Evolutionary conservation across 768 basidiomycete species (phyloP), one percentile per base, ranked within the genome.

Genomic region (Suillus occidentalis): DNA sequence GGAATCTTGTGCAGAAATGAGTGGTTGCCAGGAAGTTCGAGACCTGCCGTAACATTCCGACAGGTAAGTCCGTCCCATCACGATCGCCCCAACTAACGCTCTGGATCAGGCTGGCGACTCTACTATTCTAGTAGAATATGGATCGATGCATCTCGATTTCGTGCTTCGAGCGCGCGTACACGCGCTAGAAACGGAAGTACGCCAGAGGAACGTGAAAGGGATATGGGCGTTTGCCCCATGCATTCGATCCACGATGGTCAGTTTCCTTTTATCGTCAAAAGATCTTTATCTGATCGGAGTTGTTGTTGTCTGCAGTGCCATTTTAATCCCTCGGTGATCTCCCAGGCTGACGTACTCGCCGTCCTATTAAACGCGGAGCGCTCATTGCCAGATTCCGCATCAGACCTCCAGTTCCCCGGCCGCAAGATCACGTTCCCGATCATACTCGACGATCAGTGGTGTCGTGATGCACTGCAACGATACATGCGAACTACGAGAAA

Each of bases 111-210:
- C 87, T 2, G 89, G 89, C 0, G 89, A 89, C 67, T 82, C 83
- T 0, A 82, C 84, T 1, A 84, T 91, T 56, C 79, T 89, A 2
- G 81, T 89, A 13, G 89, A 89, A 65, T 89, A 86, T 66, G 89
- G 89, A 0, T 69, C 73, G 1, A 84, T 86, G 83, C 75, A 71
- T 31, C 76, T 89, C 0, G 84, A 86, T 61, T 80, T 88, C 50
- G 67, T 78, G 25, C 69, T 85, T 13, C 82, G 89, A 2, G 87
- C 86, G 2, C 81, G 83, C 6, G 81, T 89, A 9, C 88, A 90
- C 68, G 83, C 81, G 0, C 82, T 88, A 20, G 82, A 87, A 68
- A 72, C 74, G 0, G 72, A 75, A 14, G 69, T 87, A 20, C 72
- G 71, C 3, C 68, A 70, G 13, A 69, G 72, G 14, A 66, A 76